Conservation (phyloP, 2,329 filamentous ascomycete genomes). For the Orbilia oligospora region DNA sequence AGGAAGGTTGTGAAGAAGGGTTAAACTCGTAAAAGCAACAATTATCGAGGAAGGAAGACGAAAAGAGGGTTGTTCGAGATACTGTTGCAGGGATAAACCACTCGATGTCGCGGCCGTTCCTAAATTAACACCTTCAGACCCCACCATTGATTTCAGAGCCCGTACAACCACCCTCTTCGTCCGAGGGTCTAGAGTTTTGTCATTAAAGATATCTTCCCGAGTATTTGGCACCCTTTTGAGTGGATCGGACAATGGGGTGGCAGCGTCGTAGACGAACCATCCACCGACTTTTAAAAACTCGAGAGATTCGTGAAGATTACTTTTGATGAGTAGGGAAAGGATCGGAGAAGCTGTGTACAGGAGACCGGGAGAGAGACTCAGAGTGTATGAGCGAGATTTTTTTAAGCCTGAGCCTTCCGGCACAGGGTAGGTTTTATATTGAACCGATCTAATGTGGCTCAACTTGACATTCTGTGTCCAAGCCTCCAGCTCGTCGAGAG, state of each 20-base stretch:
- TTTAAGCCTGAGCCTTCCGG: conserved; percentile 69
- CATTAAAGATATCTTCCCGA: conserved; percentile 90
- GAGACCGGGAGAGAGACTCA: conserved; percentile 87
- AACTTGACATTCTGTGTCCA: conserved; percentile 47
- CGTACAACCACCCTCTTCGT: conserved; percentile 92
- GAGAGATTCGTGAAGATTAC: conserved; percentile 86
- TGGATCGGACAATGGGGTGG: conserved; percentile 64
- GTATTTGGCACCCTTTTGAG: conserved; percentile 85
- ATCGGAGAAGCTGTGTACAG: conserved; percentile 87
- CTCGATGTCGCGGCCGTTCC: conserved; percentile 72
- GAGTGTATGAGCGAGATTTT: conserved; percentile 81
- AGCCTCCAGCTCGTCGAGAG: conserved; percentile 58
- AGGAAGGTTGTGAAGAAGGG: conserved; percentile 76
- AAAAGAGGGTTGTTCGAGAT: conserved; percentile 70
- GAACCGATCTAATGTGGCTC: conserved; percentile 9
- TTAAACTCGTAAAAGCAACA: conserved; percentile 77
- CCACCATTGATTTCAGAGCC: conserved; percentile 88
- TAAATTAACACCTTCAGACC: conserved; percentile 76
- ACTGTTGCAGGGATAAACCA: conserved; percentile 73
- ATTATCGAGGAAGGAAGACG: conserved; percentile 79
- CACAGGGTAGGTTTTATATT: conserved; percentile 27
- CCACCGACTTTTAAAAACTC: conserved; percentile 94
- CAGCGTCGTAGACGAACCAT: conserved; percentile 80
- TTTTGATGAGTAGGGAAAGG: conserved; percentile 85
- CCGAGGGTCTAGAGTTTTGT: conserved; percentile 80